These are phyloP conservation scores for Chaetomium globosum DNA, from an alignment of 2,329 filamentous ascomycete genomes.

Conservation along the genomic window DNA sequence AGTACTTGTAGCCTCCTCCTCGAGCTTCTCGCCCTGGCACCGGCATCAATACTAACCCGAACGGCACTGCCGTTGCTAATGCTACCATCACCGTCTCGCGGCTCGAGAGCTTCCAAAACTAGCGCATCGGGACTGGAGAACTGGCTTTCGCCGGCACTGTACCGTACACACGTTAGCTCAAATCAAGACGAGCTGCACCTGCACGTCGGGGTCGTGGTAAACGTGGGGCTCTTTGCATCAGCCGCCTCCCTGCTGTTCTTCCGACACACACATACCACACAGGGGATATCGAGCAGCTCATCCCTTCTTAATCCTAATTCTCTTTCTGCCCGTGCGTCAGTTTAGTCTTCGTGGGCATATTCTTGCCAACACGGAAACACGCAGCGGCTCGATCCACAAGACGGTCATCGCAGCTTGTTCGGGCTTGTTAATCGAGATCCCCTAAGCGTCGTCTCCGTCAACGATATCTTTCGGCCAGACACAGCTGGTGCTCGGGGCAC, in stretches of 20 bases:
- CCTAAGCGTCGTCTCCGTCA: conserved; percentile 3
- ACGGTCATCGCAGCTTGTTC: not conserved
- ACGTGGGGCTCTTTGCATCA: conserved; percentile 28
- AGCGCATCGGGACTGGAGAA: conserved; percentile 19
- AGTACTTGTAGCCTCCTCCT: conserved; percentile 13
- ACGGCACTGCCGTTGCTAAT: conserved; percentile 20
- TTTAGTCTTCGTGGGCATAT: not conserved
- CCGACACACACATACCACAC: conserved; percentile 27
- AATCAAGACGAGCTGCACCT: conserved; percentile 28
- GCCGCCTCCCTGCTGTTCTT: conserved; percentile 15
- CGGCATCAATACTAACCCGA: not conserved
- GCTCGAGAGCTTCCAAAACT: conserved; percentile 1
- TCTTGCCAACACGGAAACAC: not conserved
- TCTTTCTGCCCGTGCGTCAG: not conserved
- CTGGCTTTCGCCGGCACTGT: conserved; percentile 21
- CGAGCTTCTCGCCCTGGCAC: conserved; percentile 4
- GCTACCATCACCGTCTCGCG: conserved; percentile 20
- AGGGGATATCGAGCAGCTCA: not conserved
- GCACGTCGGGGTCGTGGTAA: conserved; percentile 31
- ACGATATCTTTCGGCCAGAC: conserved; percentile 14
- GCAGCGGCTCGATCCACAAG: not conserved
- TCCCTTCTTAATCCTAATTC: conserved; percentile 11
- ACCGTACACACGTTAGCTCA: conserved; percentile 1
- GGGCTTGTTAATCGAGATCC: conserved; percentile 4
- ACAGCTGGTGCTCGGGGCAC: conserved; percentile 27